Conservation (phyloP, 164 flowering plant genomes). For the Saururus chinensis region DNA sequence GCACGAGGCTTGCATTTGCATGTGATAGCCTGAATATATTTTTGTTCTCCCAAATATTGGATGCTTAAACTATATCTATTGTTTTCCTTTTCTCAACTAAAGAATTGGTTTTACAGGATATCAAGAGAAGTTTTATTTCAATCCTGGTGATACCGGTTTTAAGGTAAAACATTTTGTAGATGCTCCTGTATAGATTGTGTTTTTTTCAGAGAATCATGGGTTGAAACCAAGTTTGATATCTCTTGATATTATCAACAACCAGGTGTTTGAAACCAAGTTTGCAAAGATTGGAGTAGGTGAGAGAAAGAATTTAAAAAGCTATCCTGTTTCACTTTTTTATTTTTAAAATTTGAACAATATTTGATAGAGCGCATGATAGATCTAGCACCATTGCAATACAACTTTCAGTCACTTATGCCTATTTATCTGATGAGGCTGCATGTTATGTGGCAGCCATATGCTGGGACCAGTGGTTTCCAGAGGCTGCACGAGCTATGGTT, state of each 20-base stretch:
- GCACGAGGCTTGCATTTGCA: too few relatives aligned
- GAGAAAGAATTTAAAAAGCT: slow-evolving; percentile 4
- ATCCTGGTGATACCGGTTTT: slow-evolving; percentile 96
- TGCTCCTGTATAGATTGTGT: neutral
- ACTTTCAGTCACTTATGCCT: neutral
- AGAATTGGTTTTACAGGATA: slow-evolving; percentile 47
- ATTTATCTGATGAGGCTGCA: neutral
- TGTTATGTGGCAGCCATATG: slow-evolving; percentile 60
- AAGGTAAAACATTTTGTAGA: slow-evolving; percentile 37
- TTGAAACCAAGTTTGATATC: too few relatives aligned
- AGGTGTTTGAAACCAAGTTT: slow-evolving; percentile 88
- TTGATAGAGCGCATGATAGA: too few relatives aligned
- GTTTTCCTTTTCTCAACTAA: neutral
- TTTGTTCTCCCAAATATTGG: neutral
- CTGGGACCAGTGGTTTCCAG: slow-evolving; percentile 99
- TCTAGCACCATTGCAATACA: too few relatives aligned
- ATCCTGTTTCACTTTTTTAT: too few relatives aligned
- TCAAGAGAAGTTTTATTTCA: slow-evolving; percentile 96
- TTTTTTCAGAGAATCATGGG: neutral
- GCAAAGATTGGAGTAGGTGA: slow-evolving; percentile 96
- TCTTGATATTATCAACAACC: slow-evolving; percentile 16
- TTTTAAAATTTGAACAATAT: too few relatives aligned
- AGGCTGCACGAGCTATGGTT: slow-evolving; percentile 95
- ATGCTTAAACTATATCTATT: neutral
- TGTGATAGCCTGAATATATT: neutral